Evolutionary conservation across 192 early-diverging fungal species (phyloP).

Genomic region (Dissophora globulifera): DNA sequence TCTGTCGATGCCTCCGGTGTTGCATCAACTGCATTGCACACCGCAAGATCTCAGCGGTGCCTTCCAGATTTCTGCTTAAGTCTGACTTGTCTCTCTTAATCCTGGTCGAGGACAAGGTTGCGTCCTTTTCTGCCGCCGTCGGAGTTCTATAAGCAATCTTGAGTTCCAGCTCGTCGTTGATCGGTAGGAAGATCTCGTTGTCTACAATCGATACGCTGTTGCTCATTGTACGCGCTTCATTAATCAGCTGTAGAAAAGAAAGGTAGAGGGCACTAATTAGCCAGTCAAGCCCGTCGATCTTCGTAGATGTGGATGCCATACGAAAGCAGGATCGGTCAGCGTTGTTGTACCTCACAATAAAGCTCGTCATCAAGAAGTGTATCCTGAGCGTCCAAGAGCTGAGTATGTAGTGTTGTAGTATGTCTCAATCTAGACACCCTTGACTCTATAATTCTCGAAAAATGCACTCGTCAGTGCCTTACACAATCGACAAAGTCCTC

Average conservation of each 20-base stretch:
- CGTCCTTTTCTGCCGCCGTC: background rate
- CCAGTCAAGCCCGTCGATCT: no score
- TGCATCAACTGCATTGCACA: conserved; percentile 41
- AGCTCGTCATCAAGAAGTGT: conserved; percentile 62
- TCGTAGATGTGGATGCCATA: no score
- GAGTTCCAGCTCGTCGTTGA: conserved; percentile 52
- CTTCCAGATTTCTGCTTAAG: conserved; percentile 5
- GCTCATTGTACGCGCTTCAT: conserved; percentile 37
- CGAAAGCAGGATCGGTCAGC: no score
- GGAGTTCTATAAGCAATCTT: conserved; percentile 36
- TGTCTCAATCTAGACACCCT: background rate
- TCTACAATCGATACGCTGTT: conserved; percentile 44
- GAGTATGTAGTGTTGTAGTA: conserved; percentile 25
- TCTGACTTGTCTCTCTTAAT: background rate
- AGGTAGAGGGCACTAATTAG: no score
- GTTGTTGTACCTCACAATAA: conserved; percentile 50
- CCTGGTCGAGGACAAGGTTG: background rate
- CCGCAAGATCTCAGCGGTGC: conserved; percentile 25
- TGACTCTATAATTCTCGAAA: background rate
- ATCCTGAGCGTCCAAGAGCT: conserved; percentile 53
- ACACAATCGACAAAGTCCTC: no score
- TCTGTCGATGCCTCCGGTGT: conserved; percentile 32
- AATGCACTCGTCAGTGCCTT: no score
- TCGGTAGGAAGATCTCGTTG: conserved; percentile 40
- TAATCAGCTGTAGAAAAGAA: conserved; percentile 19